Evolutionary conservation across 331 rosid species (phyloP).

Genomic region (Quercus tomentella): DNA sequence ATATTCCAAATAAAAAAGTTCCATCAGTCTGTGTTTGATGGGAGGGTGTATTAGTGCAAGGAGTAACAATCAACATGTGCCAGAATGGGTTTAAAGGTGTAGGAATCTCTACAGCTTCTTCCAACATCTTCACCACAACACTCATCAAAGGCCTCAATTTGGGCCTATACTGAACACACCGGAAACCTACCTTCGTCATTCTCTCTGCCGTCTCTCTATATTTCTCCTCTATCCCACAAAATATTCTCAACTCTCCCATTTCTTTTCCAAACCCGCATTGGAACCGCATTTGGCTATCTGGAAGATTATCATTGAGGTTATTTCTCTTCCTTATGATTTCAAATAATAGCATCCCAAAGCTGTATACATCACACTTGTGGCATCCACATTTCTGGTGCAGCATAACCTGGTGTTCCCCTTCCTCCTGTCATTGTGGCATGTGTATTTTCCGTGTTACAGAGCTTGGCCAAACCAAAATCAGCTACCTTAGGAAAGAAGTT

Average conservation of each 20-base stretch:
- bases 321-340: no score
- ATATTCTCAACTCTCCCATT: neutral
- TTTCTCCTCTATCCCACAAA: constrained; percentile 22
- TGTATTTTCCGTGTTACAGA: constrained; percentile 35
- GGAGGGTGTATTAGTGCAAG: no score
- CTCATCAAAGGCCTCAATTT: constrained; percentile 41
- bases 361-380: constrained; percentile 37
- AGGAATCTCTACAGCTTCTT: constrained; percentile 35
- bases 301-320: no score
- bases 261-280: neutral
- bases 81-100: constrained; percentile 23
- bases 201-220: constrained; percentile 25
- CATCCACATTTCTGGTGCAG: constrained; percentile 48
- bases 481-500: constrained; percentile 35
- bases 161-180: constrained; percentile 36
- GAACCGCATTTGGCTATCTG: no score
- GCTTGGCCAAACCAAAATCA: constrained; percentile 52
- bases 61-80: constrained; percentile 6
- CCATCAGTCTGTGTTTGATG: neutral
- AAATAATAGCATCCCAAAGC: no score
- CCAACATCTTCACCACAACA: constrained; percentile 43
- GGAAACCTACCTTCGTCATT: constrained; percentile 31
- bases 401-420: constrained; percentile 45
- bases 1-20: neutral
- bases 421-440: constrained; percentile 37